Percentiles rank a stretch among this genome's conserved stretches.
These are phyloP conservation scores for Magnusiomyces starmeri DNA, from an alignment of 1,139 yeast genomes.

Conservation along the genomic window DNA sequence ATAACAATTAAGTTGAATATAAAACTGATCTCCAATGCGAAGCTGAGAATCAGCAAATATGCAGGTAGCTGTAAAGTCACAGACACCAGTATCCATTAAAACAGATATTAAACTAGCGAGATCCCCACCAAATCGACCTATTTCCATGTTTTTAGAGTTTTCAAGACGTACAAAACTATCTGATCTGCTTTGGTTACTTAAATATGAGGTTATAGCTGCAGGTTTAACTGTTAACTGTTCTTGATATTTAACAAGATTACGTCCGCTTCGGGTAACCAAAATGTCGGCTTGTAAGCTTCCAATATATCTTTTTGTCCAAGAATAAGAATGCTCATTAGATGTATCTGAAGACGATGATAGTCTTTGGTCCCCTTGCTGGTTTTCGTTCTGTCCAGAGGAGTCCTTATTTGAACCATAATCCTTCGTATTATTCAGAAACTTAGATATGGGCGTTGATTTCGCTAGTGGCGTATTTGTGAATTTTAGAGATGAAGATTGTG, in stretches of 20 bases:
- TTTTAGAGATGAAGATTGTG: no score
- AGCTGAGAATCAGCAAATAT: constrained; percentile 53
- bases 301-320: constrained; percentile 39
- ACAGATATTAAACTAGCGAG: constrained; percentile 64
- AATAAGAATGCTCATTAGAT: background rate
- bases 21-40: constrained; percentile 66
- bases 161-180: constrained; percentile 32
- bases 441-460: no score
- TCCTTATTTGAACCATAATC: no score
- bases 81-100: constrained; percentile 49
- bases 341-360: no score
- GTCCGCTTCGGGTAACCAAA: constrained; percentile 77
- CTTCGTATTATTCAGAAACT: no score
- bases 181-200: constrained; percentile 18
- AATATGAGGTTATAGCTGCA: constrained; percentile 5
- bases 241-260: constrained; percentile 45
- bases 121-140: constrained; percentile 73
- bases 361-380: no score
- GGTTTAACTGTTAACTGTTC: constrained; percentile 39
- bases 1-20: constrained; percentile 56
- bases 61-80: constrained; percentile 51
- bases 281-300: constrained; percentile 71
- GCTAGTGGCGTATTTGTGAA: no score
- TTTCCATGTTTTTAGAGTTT: constrained; percentile 43
- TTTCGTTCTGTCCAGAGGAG: no score